Conservation (phyloP, 83 land plant species). For the Picea abies region DNA sequence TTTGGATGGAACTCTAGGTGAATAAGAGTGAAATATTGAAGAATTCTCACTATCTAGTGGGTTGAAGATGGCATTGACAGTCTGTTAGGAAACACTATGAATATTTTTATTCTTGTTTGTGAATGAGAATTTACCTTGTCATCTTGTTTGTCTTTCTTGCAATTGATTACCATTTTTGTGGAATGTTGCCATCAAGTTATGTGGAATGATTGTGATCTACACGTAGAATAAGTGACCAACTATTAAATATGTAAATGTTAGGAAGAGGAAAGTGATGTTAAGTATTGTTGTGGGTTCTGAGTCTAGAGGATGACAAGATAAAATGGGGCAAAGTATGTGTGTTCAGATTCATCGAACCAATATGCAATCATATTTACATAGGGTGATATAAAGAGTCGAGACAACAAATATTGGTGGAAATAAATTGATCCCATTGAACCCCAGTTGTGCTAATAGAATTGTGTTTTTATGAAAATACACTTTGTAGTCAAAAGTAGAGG, state of each 20-base stretch:
- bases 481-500: no score
- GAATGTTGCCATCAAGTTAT: neutral
- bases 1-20: slow-evolving; percentile 2
- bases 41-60: neutral
- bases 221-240: neutral
- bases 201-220: neutral
- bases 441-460: no score
- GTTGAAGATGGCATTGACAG: neutral
- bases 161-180: neutral
- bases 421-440: no score
- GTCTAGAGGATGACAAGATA: no score
- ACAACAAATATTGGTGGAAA: no score
- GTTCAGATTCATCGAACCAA: no score
- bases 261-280: neutral
- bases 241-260: neutral
- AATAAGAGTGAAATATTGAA: neutral
- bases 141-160: neutral
- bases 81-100: neutral
- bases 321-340: no score
- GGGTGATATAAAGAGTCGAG: no score
- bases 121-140: neutral
- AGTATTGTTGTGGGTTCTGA: no score
- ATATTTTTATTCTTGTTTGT: neutral
- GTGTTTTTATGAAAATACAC: no score
- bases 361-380: no score